Evolutionary conservation across 805 yeast species (phyloP).

Genomic region (Kluyveromyces siamensis): DNA sequence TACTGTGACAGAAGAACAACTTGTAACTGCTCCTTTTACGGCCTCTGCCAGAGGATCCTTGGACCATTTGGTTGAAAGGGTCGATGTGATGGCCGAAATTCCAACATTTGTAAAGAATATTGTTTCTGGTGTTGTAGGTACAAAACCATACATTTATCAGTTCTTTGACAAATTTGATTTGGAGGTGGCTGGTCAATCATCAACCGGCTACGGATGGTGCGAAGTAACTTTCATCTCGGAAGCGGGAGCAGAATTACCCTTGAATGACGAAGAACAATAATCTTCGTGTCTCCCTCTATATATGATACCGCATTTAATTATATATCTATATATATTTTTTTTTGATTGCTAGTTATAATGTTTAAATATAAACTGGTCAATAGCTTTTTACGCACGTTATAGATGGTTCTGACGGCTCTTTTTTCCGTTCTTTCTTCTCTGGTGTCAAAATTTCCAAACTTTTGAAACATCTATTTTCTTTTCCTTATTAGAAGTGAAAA

Average conservation of each 20-base stretch:
- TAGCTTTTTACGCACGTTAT: background rate
- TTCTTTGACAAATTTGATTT: constrained; percentile 45
- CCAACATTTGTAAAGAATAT: constrained; percentile 90
- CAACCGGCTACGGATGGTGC: constrained; percentile 25
- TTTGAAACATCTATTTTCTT: too few relatives aligned
- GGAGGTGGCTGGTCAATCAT: constrained; percentile 13
- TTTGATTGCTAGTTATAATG: background rate
- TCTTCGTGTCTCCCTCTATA: background rate
- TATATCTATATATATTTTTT: too few relatives aligned
- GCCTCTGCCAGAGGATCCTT: constrained; percentile 56
- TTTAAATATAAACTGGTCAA: background rate
- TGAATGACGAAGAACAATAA: background rate
- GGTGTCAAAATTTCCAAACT: too few relatives aligned
- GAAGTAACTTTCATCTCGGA: constrained; percentile 29
- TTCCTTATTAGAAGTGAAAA: too few relatives aligned
- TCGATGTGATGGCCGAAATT: constrained; percentile 95
- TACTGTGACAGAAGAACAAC: constrained; percentile 35
- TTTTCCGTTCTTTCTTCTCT: background rate
- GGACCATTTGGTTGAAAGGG: constrained; percentile 65
- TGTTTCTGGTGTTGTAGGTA: constrained; percentile 90
- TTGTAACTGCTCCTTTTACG: constrained; percentile 28
- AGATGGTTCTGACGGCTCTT: background rate
- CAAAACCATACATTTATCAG: constrained; percentile 95
- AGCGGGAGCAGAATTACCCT: constrained; percentile 7
- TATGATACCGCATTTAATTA: background rate